Evolutionary conservation across 2,329 filamentous ascomycete species (phyloP).

Genomic region (Alternaria sp.): DNA sequence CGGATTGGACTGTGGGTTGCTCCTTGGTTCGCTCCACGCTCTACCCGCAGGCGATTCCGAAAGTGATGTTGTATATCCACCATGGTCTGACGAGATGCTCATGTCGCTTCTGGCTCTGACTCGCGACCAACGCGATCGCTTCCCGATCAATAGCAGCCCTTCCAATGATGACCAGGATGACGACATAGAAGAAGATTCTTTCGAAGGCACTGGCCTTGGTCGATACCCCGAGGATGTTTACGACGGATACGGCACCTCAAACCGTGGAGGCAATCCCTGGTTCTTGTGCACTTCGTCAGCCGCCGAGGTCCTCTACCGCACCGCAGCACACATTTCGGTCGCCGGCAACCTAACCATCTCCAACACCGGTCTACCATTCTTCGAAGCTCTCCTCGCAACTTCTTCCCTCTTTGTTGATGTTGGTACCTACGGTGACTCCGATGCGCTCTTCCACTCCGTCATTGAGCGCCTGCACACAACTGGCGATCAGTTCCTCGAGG

Average conservation of each 20-base stretch:
- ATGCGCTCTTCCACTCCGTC: constrained; percentile 37
- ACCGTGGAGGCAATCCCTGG: constrained; percentile 49
- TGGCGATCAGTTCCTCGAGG: constrained; percentile 52
- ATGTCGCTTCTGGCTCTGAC: constrained; percentile 43
- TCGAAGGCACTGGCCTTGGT: constrained; percentile 48
- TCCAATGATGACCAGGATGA: constrained; percentile 14
- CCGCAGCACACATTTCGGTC: constrained; percentile 37
- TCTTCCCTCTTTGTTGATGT: constrained; percentile 26
- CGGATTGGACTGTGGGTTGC: constrained; percentile 48
- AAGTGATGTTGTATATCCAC: constrained; percentile 35
- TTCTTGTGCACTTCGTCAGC: constrained; percentile 53
- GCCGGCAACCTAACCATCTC: constrained; percentile 42
- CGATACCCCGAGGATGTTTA: constrained; percentile 54
- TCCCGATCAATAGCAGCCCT: constrained; percentile 47
- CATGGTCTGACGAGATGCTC: constrained; percentile 49
- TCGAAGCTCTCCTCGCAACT: constrained; percentile 40
- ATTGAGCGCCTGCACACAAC: constrained; percentile 40
- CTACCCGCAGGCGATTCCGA: constrained; percentile 23
- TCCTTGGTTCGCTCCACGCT: constrained; percentile 50
- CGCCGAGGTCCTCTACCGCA: constrained; percentile 49
- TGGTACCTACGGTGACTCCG: constrained; percentile 35
- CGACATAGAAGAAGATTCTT: constrained; percentile 10
- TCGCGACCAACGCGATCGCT: constrained; percentile 44
- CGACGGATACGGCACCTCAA: constrained; percentile 44
- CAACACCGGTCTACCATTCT: constrained; percentile 44